Base-by-base conservation (phyloP, 805 yeast species). In the Candida endomychidarum region DNA sequence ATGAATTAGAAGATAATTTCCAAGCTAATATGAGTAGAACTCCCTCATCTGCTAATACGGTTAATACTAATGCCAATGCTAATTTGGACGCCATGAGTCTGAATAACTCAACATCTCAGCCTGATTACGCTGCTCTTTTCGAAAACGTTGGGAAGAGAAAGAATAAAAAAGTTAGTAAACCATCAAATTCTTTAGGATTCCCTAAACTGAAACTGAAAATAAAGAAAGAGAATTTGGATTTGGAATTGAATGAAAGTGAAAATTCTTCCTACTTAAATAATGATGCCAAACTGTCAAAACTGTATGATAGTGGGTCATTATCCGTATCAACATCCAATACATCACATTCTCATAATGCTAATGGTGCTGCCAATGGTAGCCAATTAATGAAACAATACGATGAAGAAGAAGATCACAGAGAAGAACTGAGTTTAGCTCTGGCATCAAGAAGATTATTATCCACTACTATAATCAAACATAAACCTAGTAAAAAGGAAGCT, bases 81-180 rank as follows among this genome's bases (percentile, higher is more conserved):
- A 20, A 14, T 8, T 42, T 53, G n/a, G 57, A 57, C 10, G 20
- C 48, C 1, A 43, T 48, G 2, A 35, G 45, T 2, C 53, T 48
- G 50, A 48, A 52, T 32, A 34, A 40, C 15, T 56, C 59, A 15
- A 25, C n/a, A 20, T 30, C 41, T 20, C 67, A 61, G 38, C 74
- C 74, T 2, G 68, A 69, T 47, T 69, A 69, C 47, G 73, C 66
- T 3, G 72, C 74, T 4, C 56, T 69, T 20, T 69, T 69, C 49
- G 65, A 68, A 41, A 65, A 64, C 32, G 72, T 69, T 4, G 73
- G 73, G 1, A 69, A 68, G 40, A 46, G 74, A 23, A 60, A 63
- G 44, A 58, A 51, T 19, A 58, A 60, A 15, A 65, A 56, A 20
- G 40, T 37, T 6, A 36, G 48, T 46, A 39, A 58, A 55, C 41